Conservation (phyloP, 169 alveolate genomes). For the Theileria equi region DNA sequence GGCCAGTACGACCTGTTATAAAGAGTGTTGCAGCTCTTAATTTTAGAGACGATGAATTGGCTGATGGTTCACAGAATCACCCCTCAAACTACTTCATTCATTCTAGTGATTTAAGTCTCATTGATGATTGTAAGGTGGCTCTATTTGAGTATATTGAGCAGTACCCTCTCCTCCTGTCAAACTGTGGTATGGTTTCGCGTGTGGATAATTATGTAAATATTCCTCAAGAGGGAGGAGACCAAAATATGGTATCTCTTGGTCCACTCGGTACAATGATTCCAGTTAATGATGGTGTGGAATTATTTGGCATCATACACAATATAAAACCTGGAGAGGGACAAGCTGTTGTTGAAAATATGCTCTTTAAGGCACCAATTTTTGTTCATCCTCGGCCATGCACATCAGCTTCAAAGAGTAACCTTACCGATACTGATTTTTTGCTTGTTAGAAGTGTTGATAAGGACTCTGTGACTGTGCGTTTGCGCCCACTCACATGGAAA, state of each 20-base stretch:
- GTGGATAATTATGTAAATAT: conserved; percentile 67
- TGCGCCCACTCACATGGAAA: conserved; percentile 42
- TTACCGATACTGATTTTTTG: conserved; percentile 66
- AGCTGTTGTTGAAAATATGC: conserved; percentile 66
- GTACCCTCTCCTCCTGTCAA: conserved; percentile 74
- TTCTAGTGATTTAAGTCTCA: conserved; percentile 68
- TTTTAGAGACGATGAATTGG: conserved; percentile 35
- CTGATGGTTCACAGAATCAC: conserved; percentile 52
- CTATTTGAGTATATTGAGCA: conserved; percentile 81
- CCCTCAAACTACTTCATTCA: conserved; percentile 63
- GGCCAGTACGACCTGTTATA: conserved; percentile 61
- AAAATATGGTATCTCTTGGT: conserved; percentile 36
- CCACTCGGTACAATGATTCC: conserved; percentile 51
- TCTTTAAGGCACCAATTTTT: conserved; percentile 72
- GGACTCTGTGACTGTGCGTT: conserved; percentile 46
- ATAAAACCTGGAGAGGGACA: conserved; percentile 54
- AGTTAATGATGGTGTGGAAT: conserved; percentile 32
- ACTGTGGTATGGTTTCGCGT: conserved; percentile 82
- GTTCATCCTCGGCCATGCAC: conserved; percentile 54
- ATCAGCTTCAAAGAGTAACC: conserved; percentile 14
- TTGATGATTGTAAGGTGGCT: conserved; percentile 80
- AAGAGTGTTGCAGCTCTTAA: conserved; percentile 17
- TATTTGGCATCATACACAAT: conserved; percentile 52
- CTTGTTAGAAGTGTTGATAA: conserved; percentile 55
- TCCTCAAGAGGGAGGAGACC: conserved; percentile 12